Base-by-base conservation (phyloP, 2,329 filamentous ascomycete genomes). In the Fusarium armeniacum region DNA sequence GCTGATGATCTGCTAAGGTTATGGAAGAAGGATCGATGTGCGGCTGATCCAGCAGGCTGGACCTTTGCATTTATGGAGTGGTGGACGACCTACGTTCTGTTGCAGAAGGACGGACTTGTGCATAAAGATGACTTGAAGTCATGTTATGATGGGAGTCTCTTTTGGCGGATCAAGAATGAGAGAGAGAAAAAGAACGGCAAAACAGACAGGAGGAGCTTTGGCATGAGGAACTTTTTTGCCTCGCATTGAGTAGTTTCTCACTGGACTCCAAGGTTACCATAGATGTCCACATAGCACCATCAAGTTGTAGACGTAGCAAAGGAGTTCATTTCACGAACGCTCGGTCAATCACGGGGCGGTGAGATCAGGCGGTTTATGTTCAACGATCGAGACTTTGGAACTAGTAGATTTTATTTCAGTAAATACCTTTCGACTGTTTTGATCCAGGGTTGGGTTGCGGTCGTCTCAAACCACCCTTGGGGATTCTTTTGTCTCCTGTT, bases 31-130 rank as follows among this genome's bases (percentile, higher is more conserved):
- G 78, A 85, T 61, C 76, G 82, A 35, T 74, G 73, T 33, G 68
- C 58, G 12, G 71, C 43, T 33, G 73, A 49, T 52, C 72, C 60
- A 41, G 75, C 51, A 33, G 74, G 65, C 15, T 75, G 74, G 52
- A 68, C 51, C 38, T 66, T 65, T 59, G 50, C 70, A 20, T n/a
- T 52, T 3, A 35, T 59, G 71, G 74, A 75, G 65, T 58, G 72
- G 33, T 61, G 67, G 2, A 84, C 84, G 1, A 87, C 85, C 54
- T 73, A 88, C 33, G 78, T 89, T 45, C 76, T 88, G 4, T 61
- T 75, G 82, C 86, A 87, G 3, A 81, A 83, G 50, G 85, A 89
- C 71, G 87, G 87, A 0, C 78, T 79, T 52, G 82, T 89, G 73
- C 80, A 76, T 73, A 89, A 89, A 74, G 86, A 89, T 43, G 87